Conservation (phyloP, 768 basidiomycete genomes). For the Gloeopeniophorella convolvens region DNA sequence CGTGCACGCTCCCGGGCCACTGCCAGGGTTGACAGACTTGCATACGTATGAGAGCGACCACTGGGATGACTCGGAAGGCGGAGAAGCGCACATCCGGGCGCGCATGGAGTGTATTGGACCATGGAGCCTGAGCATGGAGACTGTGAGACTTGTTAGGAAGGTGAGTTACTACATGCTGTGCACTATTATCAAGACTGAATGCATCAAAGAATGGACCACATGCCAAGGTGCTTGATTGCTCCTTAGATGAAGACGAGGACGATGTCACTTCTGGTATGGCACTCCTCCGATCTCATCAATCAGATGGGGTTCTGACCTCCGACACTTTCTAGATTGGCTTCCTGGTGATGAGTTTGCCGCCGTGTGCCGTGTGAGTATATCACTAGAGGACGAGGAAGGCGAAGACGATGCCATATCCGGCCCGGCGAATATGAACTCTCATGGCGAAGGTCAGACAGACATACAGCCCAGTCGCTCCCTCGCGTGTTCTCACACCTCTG, state of each 20-base stretch:
- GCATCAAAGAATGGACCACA: conserved; percentile 34
- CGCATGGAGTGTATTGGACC: conserved; percentile 50
- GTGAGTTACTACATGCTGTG: conserved; percentile 32
- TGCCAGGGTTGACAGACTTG: conserved; percentile 47
- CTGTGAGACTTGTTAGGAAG: conserved; percentile 40
- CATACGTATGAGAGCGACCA: conserved; percentile 44
- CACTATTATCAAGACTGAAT: not conserved
- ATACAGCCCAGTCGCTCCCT: conserved; percentile 3
- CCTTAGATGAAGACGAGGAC: conserved; percentile 39
- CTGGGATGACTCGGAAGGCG: conserved; percentile 46
- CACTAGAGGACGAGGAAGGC: conserved; percentile 34
- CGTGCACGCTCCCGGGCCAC: conserved; percentile 34
- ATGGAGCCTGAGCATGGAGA: conserved; percentile 48
- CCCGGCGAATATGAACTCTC: conserved; percentile 54
- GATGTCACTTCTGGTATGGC: conserved; percentile 39
- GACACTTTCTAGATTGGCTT: conserved; percentile 43
- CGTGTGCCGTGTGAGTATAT: conserved; percentile 45
- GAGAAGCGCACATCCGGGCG: conserved; percentile 51
- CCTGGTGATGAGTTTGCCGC: conserved; percentile 60
- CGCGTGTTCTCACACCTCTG: conserved; percentile 1
- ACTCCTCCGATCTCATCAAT: not conserved
- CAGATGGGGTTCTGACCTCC: not conserved
- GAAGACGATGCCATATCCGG: conserved; percentile 33
- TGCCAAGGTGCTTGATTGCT: conserved; percentile 47
- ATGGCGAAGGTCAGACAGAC: conserved; percentile 53